Base-by-base conservation (phyloP, 768 basidiomycete genomes). In the Suillus subaureus region DNA sequence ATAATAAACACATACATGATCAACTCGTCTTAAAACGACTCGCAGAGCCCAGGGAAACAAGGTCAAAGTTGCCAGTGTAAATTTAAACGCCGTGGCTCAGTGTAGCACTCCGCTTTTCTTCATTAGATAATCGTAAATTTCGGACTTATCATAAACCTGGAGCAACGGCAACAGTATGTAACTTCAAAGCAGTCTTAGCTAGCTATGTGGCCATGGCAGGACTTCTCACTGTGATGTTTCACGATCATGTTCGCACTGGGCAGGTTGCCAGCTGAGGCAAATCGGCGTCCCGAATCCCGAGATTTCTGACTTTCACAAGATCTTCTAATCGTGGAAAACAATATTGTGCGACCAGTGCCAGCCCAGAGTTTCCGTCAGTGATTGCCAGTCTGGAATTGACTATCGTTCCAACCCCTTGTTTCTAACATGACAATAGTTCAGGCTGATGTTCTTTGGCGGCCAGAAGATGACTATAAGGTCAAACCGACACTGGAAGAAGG, bases 371-470 rank as follows among this genome's bases (percentile, higher is more conserved):
- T 51, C 15, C 15, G 15, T 11, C 26, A 51, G 49, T 4, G 26
- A 28, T n/a, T n/a, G n/a, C 28, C 21, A n/a, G 33, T n/a, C 21
- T 33, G 12, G 33, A 55, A n/a, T 40, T 31, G 28, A 42, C 12
- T 28, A 42, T 42, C 58, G 42, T 28, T 40, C 28, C 9, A 28
- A 42, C 58, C 28, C 39, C 28, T 28, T 26, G 23, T 40, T 60
- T 7, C 28, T 42, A 40, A 42, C 40, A 31, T 42, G 58, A 13
- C 58, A 4, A 26, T 61, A 13, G 55, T 18, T 58, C 37, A 60
- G 0, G 18, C 58, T 28, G 69, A 71, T 23, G 56, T 61, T 35
- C 78, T 81, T 35, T 84, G 83, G 83, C 74, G 75, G 55, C 81
- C 82, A 9, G 68, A 70, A 33, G 73, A 74, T 58, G 70, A 57